Percentiles rank a stretch among this genome's conserved stretches.
Conservation (phyloP, 805 yeast genomes). For the Wickerhamiella australiensis region DNA sequence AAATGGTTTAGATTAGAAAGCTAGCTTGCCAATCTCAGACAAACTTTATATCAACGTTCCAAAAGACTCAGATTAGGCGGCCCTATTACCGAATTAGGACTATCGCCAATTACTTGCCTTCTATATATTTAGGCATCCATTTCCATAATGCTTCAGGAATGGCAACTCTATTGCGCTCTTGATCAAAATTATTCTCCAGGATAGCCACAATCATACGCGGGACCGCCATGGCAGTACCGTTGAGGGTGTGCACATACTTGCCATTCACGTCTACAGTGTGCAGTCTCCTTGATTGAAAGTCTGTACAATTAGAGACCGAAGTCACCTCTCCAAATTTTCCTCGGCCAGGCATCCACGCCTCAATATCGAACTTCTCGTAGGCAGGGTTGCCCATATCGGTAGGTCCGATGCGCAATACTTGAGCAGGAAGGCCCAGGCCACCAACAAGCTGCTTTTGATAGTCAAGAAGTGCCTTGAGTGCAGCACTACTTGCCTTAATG, state of each 20-base stretch:
- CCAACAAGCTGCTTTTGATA: conserved; percentile 54
- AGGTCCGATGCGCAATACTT: conserved; percentile 78
- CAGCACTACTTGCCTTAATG: conserved; percentile 24
- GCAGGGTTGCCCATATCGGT: conserved; percentile 93
- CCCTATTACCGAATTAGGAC: too few relatives aligned
- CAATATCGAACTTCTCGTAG: conserved; percentile 78
- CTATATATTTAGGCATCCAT: conserved; percentile 8
- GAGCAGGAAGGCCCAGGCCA: conserved; percentile 65
- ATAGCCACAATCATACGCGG: conserved; percentile 84
- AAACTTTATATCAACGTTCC: too few relatives aligned
- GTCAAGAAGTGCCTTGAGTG: conserved; percentile 39
- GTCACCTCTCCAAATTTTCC: conserved; percentile 87
- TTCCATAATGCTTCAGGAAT: conserved; percentile 19
- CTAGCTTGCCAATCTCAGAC: too few relatives aligned
- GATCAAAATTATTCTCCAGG: conserved; percentile 62
- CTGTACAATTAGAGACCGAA: conserved; percentile 84
- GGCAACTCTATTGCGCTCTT: conserved; percentile 11
- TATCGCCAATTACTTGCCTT: neutral
- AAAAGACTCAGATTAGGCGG: neutral
- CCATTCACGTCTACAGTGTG: conserved; percentile 37
- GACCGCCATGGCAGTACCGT: conserved; percentile 93
- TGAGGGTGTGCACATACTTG: conserved; percentile 63
- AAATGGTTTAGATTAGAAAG: too few relatives aligned
- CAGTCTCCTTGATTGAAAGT: conserved; percentile 77
- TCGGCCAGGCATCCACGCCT: conserved; percentile 98